These are phyloP conservation scores for Solanum gracilifrons DNA, from an alignment of 257 asterid species.

Conservation along the genomic window DNA sequence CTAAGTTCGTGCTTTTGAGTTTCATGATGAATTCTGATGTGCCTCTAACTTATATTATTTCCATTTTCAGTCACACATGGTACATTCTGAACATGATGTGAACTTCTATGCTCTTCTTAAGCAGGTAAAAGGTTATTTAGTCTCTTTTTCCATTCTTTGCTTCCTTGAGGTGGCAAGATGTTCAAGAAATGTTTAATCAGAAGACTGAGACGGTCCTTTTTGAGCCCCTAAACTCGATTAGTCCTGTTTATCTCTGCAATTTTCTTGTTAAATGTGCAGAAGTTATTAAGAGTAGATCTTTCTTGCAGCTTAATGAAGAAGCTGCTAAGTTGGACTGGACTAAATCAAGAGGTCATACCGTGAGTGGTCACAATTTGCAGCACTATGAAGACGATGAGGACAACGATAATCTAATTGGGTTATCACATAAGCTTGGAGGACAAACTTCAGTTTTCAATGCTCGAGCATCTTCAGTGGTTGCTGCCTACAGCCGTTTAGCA, in stretches of 20 bases:
- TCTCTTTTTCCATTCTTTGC: background rate
- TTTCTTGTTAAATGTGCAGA: background rate
- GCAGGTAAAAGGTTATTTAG: conserved; percentile 38
- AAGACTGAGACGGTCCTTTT: background rate
- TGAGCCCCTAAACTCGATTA: background rate
- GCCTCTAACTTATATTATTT: background rate
- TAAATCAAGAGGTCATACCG: conserved; percentile 58
- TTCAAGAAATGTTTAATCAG: background rate
- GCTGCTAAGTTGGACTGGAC: conserved; percentile 86
- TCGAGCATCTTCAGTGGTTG: conserved; percentile 67
- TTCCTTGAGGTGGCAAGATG: background rate
- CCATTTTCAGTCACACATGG: conserved; percentile 80
- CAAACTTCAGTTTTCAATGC: conserved; percentile 43
- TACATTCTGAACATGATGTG: conserved; percentile 71
- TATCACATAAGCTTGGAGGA: conserved; percentile 73
- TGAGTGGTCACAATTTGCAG: conserved; percentile 28
- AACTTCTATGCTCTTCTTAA: conserved; percentile 63
- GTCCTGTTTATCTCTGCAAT: background rate
- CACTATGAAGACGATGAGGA: conserved; percentile 36
- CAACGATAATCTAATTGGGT: conserved; percentile 8
- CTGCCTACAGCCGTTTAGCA: conserved; percentile 66
- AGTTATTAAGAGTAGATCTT: background rate
- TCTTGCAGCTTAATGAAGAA: conserved; percentile 70
- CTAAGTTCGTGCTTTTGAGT: background rate
- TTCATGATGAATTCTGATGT: background rate